These are phyloP conservation scores for Venturiaceae sp. DNA, from an alignment of 2,329 filamentous ascomycete genomes.

Conservation along the genomic window DNA sequence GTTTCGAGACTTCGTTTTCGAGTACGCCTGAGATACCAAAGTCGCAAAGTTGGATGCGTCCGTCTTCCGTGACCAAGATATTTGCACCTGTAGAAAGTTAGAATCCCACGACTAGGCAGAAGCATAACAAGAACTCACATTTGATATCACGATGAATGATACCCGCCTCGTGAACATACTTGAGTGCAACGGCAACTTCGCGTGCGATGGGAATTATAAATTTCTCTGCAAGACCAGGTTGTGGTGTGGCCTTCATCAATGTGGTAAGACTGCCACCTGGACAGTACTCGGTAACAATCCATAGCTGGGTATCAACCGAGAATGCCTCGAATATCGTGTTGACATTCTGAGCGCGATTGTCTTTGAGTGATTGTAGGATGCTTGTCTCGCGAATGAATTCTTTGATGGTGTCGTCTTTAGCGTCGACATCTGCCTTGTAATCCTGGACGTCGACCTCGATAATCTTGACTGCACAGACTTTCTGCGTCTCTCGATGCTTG, in stretches of 20 bases:
- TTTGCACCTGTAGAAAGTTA: slow-evolving; percentile 48
- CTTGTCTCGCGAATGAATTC: slow-evolving; percentile 53
- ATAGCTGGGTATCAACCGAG: slow-evolving; percentile 68
- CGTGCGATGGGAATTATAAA: slow-evolving; percentile 56
- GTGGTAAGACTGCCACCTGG: slow-evolving; percentile 71
- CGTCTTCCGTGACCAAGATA: slow-evolving; percentile 67
- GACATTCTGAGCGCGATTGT: slow-evolving; percentile 67
- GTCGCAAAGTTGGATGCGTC: slow-evolving; percentile 71
- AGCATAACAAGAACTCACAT: slow-evolving; percentile 29
- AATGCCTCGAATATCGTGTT: slow-evolving; percentile 74
- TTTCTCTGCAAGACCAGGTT: slow-evolving; percentile 42
- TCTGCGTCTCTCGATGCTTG: slow-evolving; percentile 27
- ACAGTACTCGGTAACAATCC: slow-evolving; percentile 83
- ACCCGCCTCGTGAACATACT: slow-evolving; percentile 54
- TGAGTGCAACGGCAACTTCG: slow-evolving; percentile 51
- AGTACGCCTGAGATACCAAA: slow-evolving; percentile 76
- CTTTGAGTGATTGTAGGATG: slow-evolving; percentile 62
- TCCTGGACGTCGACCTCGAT: slow-evolving; percentile 76
- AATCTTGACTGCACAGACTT: slow-evolving; percentile 68
- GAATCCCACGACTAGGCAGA: no score
- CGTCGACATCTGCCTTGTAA: slow-evolving; percentile 23
- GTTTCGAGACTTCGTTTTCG: slow-evolving; percentile 65
- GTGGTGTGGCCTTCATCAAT: slow-evolving; percentile 39
- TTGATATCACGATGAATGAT: slow-evolving; percentile 59
- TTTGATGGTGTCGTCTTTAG: slow-evolving; percentile 30